Evolutionary conservation across 768 basidiomycete species (phyloP).

Genomic region (Podaxis rugospora): DNA sequence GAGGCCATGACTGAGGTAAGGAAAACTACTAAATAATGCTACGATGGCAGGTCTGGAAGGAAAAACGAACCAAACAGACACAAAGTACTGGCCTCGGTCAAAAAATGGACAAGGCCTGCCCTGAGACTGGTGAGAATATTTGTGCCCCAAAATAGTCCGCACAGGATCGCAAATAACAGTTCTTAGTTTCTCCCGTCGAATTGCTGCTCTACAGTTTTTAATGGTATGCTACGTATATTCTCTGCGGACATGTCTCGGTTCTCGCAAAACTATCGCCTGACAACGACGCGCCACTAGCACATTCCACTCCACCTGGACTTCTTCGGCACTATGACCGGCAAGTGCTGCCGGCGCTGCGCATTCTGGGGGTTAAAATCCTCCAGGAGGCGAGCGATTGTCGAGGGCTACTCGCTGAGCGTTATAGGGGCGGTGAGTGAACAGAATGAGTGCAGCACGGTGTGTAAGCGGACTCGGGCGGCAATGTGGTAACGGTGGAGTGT

Average conservation of each 20-base stretch:
- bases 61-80: constrained; percentile 34
- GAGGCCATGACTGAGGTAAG: constrained; percentile 36
- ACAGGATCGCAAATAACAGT: neutral
- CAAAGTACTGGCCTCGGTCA: constrained; percentile 17
- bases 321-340: neutral
- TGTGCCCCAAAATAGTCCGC: neutral
- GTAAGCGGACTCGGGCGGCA: neutral
- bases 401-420: no score
- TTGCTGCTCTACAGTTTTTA: neutral
- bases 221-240: neutral
- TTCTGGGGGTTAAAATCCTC: neutral
- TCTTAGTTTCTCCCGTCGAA: neutral
- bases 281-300: neutral
- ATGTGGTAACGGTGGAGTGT: neutral
- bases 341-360: neutral
- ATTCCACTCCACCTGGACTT: neutral
- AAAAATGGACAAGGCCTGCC: neutral
- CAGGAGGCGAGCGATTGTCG: no score
- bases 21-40: constrained; percentile 19
- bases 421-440: no score
- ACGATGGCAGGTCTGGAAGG: constrained; percentile 24
- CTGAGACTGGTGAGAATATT: neutral
- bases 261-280: neutral
- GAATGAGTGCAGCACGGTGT: neutral
- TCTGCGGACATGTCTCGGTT: neutral